phyloP scores from a whole-genome alignment of 2,329 filamentous ascomycete species.

The Pestalotiopsis fici region DNA sequence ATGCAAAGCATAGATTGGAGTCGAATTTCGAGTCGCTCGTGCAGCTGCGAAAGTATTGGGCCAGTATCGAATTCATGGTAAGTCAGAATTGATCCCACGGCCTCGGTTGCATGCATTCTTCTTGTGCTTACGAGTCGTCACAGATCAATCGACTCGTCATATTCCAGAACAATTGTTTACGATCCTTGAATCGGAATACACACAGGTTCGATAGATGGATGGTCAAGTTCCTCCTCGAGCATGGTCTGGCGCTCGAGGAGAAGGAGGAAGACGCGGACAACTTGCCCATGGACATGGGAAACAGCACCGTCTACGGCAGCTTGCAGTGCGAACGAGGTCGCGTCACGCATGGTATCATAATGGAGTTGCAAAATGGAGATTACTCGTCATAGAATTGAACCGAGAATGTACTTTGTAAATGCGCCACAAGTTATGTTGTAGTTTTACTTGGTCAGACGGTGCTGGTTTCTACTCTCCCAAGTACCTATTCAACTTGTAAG shows the following conservation, averaged over 20 bases:
- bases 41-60: conserved; percentile 31
- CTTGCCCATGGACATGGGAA: not conserved
- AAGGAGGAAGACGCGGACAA: conserved; percentile 30
- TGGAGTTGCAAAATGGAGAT: not conserved
- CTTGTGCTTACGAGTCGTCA: not conserved
- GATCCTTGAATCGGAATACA: conserved; percentile 25
- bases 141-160: conserved; percentile 34
- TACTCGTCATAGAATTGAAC: not conserved
- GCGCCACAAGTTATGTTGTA: not conserved
- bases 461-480: not conserved
- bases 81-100: not conserved
- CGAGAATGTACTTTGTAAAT: not conserved
- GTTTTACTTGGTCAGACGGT: not conserved
- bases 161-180: conserved; percentile 32
- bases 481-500: not conserved
- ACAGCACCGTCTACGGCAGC: not conserved
- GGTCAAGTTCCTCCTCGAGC: conserved; percentile 41
- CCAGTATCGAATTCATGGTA: conserved; percentile 35
- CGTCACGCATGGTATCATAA: conserved; percentile 1
- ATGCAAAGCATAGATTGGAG: conserved; percentile 24
- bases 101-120: not conserved
- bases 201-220: conserved; percentile 49
- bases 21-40: conserved; percentile 33
- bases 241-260: conserved; percentile 29
- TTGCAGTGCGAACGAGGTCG: not conserved